These are phyloP conservation scores for Quambalaria eucalypti DNA, from an alignment of 1,284 basidiomycete species.

Conservation along the genomic window DNA sequence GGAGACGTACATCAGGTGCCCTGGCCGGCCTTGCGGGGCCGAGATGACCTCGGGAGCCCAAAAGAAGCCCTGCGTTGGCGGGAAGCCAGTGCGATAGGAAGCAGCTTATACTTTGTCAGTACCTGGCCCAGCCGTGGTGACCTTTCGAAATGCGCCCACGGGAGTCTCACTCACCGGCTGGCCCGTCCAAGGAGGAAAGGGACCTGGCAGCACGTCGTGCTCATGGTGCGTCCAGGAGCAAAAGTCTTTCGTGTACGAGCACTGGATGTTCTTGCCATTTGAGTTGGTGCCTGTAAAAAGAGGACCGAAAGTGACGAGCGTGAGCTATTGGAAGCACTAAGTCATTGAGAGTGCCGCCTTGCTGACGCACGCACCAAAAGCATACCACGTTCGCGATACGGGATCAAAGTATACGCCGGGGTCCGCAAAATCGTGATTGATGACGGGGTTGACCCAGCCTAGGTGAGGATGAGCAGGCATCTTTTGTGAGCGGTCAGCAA, in stretches of 20 bases:
- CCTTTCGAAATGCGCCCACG: too few relatives aligned
- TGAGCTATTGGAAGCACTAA: too few relatives aligned
- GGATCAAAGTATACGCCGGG: constrained; percentile 28
- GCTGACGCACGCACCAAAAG: too few relatives aligned
- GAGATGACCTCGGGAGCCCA: constrained; percentile 32
- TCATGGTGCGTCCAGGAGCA: constrained; percentile 25
- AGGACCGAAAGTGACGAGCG: too few relatives aligned
- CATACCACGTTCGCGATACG: constrained; percentile 16
- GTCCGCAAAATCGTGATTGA: constrained; percentile 27
- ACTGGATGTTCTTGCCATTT: constrained; percentile 29
- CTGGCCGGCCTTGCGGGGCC: constrained; percentile 21
- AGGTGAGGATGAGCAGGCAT: background rate
- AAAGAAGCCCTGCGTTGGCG: constrained; percentile 16
- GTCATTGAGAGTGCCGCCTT: too few relatives aligned
- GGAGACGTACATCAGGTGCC: constrained; percentile 32
- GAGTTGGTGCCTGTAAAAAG: too few relatives aligned
- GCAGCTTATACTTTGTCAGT: too few relatives aligned
- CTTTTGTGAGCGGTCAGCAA: too few relatives aligned
- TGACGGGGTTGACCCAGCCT: constrained; percentile 8
- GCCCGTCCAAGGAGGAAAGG: constrained; percentile 18
- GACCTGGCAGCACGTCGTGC: constrained; percentile 25
- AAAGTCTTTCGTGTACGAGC: constrained; percentile 23
- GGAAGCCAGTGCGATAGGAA: too few relatives aligned
- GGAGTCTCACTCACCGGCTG: background rate
- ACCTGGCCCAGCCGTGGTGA: too few relatives aligned